Evolutionary conservation across 257 asterid species (phyloP).

Genomic region (Lithospermum erythrorhizon): DNA sequence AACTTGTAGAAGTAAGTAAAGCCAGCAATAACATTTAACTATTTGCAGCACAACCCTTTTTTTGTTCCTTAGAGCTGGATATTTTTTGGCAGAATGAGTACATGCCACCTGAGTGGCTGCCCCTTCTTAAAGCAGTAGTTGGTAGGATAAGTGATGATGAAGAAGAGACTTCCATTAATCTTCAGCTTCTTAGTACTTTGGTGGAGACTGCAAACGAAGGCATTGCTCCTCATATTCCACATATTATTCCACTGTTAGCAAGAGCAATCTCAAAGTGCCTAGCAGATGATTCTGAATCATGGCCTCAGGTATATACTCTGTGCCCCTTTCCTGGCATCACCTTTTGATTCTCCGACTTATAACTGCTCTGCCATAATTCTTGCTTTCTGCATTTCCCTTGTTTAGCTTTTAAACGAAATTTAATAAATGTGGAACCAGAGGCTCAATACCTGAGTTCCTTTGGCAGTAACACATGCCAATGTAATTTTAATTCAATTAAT

Average conservation of each 20-base stretch:
- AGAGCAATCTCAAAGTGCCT: slow-evolving; percentile 19
- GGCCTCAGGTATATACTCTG: slow-evolving; percentile 27
- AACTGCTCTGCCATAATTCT: neutral
- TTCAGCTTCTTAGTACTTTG: slow-evolving; percentile 30
- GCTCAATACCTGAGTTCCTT: too few relatives aligned
- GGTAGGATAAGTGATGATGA: slow-evolving; percentile 22
- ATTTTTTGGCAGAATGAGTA: slow-evolving; percentile 26
- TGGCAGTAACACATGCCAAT: too few relatives aligned
- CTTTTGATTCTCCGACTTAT: too few relatives aligned
- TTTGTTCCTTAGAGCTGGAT: neutral
- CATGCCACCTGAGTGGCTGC: slow-evolving; percentile 36
- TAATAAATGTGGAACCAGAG: too few relatives aligned
- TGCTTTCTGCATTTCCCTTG: slow-evolving; percentile 1
- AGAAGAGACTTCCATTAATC: slow-evolving; percentile 23
- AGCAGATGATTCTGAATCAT: slow-evolving; percentile 23
- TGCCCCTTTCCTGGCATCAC: neutral
- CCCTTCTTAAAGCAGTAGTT: slow-evolving; percentile 26
- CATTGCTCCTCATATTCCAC: slow-evolving; percentile 28
- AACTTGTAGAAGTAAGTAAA: slow-evolving; percentile 31
- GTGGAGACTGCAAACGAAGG: slow-evolving; percentile 26
- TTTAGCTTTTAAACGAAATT: neutral
- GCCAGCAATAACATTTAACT: neutral
- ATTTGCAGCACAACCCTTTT: neutral
- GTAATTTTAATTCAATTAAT: too few relatives aligned
- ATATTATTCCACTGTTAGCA: slow-evolving; percentile 25